phyloP scores from a whole-genome alignment of 2,329 filamentous ascomycete species.

The Exophiala dermatitidis region DNA sequence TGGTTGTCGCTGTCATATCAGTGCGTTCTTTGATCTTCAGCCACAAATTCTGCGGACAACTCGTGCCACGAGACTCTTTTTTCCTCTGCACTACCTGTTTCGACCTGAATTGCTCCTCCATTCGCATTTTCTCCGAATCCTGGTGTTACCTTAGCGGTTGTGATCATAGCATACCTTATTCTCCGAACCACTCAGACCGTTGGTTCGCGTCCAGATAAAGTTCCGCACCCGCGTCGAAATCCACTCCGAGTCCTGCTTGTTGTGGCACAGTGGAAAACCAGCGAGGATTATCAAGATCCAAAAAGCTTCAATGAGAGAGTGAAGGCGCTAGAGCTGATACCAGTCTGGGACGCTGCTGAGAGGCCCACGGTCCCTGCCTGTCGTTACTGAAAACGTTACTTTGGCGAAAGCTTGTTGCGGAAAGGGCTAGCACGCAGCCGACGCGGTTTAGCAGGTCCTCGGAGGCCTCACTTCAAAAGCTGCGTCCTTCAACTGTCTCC shows the following conservation, averaged over 20 bases:
- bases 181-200: background rate
- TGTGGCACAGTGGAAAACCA: background rate
- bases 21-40: background rate
- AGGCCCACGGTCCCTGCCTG: constrained; percentile 2
- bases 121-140: background rate
- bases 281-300: background rate
- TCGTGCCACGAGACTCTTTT: background rate
- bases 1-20: constrained; percentile 1
- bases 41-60: background rate
- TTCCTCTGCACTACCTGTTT: constrained; percentile 1
- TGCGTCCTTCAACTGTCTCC: background rate
- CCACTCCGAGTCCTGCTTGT: background rate
- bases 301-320: background rate
- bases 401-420: constrained; percentile 1
- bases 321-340: background rate
- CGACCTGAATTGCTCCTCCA: background rate
- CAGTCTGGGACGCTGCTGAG: background rate
- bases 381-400: constrained; percentile 6
- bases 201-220: background rate
- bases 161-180: background rate
- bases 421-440: constrained; percentile 3
- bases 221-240: background rate
- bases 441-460: background rate
- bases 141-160: constrained; percentile 10
- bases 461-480: background rate